These are phyloP conservation scores for Nothophaeocryptopus gaeumannii DNA, from an alignment of 2,329 filamentous ascomycete genomes.

Conservation along the genomic window DNA sequence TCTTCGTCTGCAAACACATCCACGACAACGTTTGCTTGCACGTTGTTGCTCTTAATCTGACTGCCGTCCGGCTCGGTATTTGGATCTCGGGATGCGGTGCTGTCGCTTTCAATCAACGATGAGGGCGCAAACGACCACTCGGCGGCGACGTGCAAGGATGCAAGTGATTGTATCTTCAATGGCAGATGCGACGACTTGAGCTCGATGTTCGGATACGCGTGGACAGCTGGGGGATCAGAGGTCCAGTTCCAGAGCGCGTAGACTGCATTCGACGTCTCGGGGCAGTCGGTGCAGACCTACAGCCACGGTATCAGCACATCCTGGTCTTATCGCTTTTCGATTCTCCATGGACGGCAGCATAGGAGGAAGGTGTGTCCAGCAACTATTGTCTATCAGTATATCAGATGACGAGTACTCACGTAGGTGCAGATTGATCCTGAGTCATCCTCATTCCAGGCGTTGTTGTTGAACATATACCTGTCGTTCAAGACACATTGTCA, in stretches of 20 bases:
- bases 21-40: constrained; percentile 18
- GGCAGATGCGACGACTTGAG: constrained; percentile 16
- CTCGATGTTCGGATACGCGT: constrained; percentile 19
- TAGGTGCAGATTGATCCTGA: constrained; percentile 18
- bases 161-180: constrained; percentile 8
- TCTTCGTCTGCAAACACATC: constrained; percentile 22
- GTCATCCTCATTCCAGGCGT: constrained; percentile 19
- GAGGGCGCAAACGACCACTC: constrained; percentile 18
- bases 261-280: constrained; percentile 1
- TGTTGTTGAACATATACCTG: constrained; percentile 11
- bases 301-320: too few species aligned
- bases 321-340: too few species aligned
- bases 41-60: constrained; percentile 11
- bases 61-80: constrained; percentile 6
- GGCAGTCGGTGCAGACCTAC: constrained; percentile 7
- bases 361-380: too few species aligned
- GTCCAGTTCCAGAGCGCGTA: constrained; percentile 19
- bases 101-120: constrained; percentile 3
- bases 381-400: neutral
- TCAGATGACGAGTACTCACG: constrained; percentile 1
- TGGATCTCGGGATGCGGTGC: constrained; percentile 8
- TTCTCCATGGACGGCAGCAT: too few species aligned
- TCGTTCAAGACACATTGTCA: too few species aligned
- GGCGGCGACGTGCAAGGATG: constrained; percentile 10
- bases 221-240: constrained; percentile 11